Evolutionary conservation across 768 basidiomycete species (phyloP).

Genomic region (Gautieria morchelliformis): DNA sequence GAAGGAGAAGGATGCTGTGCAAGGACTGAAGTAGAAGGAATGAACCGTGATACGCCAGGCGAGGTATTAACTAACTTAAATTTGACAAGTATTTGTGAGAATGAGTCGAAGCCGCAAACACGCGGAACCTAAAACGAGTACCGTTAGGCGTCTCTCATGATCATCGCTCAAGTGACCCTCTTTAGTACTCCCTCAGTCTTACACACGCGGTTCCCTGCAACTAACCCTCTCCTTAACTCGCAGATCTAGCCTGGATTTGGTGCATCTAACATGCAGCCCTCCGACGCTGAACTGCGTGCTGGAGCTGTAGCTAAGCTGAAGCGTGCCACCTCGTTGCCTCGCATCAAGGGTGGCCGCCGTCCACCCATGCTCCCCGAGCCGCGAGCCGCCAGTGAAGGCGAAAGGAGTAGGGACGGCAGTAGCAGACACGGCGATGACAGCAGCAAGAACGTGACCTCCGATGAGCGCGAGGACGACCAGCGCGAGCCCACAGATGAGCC

Average conservation of each 20-base stretch:
- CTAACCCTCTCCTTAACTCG: background rate
- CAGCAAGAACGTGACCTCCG: constrained; percentile 7
- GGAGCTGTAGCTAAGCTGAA: constrained; percentile 84
- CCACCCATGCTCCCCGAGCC: constrained; percentile 74
- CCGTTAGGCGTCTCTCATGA: background rate
- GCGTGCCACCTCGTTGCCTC: constrained; percentile 82
- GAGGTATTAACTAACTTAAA: background rate
- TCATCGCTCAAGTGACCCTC: background rate
- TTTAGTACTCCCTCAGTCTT: background rate
- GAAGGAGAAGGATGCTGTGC: constrained; percentile 20
- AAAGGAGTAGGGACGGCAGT: constrained; percentile 39
- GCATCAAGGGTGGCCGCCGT: constrained; percentile 84
- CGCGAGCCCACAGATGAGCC: constrained; percentile 16
- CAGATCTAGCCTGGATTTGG: background rate
- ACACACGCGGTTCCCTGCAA: constrained; percentile 1
- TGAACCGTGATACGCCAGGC: background rate
- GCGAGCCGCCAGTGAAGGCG: constrained; percentile 53
- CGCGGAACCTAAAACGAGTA: background rate
- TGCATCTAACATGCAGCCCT: constrained; percentile 23
- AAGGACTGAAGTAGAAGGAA: background rate
- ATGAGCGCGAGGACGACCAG: constrained; percentile 16
- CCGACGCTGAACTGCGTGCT: constrained; percentile 67
- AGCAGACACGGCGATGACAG: background rate
- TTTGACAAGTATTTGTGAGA: background rate
- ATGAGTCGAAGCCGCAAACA: background rate